Conservation (phyloP, 208 protist genomes). For the Crithidia bombi region DNA sequence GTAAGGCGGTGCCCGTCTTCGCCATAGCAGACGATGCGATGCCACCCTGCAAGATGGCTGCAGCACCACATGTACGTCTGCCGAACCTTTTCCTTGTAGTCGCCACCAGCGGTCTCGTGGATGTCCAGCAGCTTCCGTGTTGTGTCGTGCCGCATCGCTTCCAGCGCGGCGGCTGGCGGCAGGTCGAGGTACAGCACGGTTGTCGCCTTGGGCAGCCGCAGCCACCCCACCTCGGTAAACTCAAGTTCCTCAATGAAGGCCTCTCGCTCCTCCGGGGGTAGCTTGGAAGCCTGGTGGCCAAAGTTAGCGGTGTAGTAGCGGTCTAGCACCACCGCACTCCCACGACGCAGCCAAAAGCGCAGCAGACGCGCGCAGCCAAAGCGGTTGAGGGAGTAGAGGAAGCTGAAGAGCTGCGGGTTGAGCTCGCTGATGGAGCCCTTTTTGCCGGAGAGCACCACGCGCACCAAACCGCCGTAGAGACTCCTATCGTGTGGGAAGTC, state of each 20-base stretch:
- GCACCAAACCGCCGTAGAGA: slow-evolving; percentile 80
- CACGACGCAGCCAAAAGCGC: slow-evolving; percentile 64
- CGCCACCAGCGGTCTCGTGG: slow-evolving; percentile 79
- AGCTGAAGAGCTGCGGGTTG: slow-evolving; percentile 86
- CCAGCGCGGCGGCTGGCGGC: slow-evolving; percentile 62
- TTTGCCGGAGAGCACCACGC: slow-evolving; percentile 82
- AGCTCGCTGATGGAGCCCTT: slow-evolving; percentile 79
- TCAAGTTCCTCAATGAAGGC: slow-evolving; percentile 70
- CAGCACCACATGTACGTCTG: slow-evolving; percentile 88
- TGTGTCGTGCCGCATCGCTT: slow-evolving; percentile 74
- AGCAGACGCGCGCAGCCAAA: slow-evolving; percentile 72
- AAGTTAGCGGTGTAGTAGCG: slow-evolving; percentile 93
- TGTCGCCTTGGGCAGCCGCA: slow-evolving; percentile 70
- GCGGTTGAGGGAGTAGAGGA: slow-evolving; percentile 90
- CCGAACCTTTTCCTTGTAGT: slow-evolving; percentile 86
- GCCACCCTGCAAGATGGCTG: slow-evolving; percentile 57
- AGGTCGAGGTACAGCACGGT: slow-evolving; percentile 90
- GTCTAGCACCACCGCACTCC: slow-evolving; percentile 79
- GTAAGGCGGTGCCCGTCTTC: slow-evolving; percentile 40
- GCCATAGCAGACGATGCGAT: slow-evolving; percentile 57
- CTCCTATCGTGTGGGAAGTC: slow-evolving; percentile 88
- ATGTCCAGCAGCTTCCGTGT: slow-evolving; percentile 86
- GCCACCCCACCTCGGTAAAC: slow-evolving; percentile 76
- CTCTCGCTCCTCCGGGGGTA: slow-evolving; percentile 59
- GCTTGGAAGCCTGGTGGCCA: slow-evolving; percentile 91